Conservation (phyloP, 352 stramenopile species). For the Hyaloperonospora brassicae region DNA sequence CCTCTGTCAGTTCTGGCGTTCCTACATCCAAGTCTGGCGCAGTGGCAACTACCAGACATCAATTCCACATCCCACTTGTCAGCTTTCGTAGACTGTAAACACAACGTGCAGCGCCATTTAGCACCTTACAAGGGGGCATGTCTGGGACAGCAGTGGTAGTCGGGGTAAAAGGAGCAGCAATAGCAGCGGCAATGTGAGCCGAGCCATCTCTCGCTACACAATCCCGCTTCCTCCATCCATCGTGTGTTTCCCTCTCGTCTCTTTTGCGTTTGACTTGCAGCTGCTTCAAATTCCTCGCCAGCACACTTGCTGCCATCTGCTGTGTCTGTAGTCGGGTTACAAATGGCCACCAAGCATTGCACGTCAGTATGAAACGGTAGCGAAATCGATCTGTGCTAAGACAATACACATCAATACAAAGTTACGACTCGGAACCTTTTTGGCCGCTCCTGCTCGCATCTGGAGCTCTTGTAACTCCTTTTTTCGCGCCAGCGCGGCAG, state of each 20-base stretch:
- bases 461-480: conserved; percentile 35
- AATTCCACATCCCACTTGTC: not conserved
- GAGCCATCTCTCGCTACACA: not conserved
- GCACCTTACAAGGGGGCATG: conserved; percentile 28
- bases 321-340: conserved; percentile 20
- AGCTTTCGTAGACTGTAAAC: not conserved
- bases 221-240: conserved; percentile 16
- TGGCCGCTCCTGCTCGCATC: conserved; percentile 17
- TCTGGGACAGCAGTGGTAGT: not conserved
- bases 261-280: conserved; percentile 24
- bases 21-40: conserved; percentile 15
- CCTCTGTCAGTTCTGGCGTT: conserved; percentile 9
- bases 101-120: not conserved
- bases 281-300: conserved; percentile 25
- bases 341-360: not conserved
- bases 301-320: conserved; percentile 16
- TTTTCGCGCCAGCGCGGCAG: conserved; percentile 12
- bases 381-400: not conserved
- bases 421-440: conserved; percentile 22
- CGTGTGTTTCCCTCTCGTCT: conserved; percentile 9
- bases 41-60: conserved; percentile 21
- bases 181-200: not conserved
- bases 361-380: not conserved
- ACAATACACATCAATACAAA: not conserved
- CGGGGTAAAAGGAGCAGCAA: no score